A percentile compares a stretch with the other conserved stretches of the same genome.
Conservation (phyloP, 2,329 filamentous ascomycete genomes). For the Aspergillus pseudoviridinutans region DNA sequence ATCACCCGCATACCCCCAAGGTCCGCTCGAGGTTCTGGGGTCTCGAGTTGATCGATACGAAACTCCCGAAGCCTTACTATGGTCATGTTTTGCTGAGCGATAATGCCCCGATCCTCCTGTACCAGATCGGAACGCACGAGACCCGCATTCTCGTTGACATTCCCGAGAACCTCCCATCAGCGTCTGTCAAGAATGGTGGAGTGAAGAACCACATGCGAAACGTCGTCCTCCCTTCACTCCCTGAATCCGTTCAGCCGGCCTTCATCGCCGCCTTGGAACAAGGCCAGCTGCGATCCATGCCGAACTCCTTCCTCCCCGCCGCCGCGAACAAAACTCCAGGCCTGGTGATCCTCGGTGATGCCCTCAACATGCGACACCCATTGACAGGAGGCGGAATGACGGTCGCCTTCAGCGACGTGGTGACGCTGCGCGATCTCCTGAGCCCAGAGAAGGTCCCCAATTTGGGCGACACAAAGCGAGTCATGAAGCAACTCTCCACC, state of each 20-base stretch:
- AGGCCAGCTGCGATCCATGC: constrained; percentile 83
- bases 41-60: constrained; percentile 83
- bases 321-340: constrained; percentile 67
- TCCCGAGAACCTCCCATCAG: constrained; percentile 70
- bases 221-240: constrained; percentile 73
- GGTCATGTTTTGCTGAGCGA: constrained; percentile 86
- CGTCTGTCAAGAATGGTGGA: constrained; percentile 70
- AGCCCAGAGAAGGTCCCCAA: constrained; percentile 63
- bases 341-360: constrained; percentile 82
- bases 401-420: constrained; percentile 88
- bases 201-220: constrained; percentile 80
- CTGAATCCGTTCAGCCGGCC: constrained; percentile 64
- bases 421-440: constrained; percentile 71
- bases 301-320: constrained; percentile 88
- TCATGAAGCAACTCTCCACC: constrained; percentile 63
- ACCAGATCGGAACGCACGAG: constrained; percentile 95
- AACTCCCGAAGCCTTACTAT: constrained; percentile 68
- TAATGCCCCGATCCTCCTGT: constrained; percentile 76
- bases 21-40: constrained; percentile 88
- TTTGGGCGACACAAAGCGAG: constrained; percentile 62
- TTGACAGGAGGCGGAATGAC: constrained; percentile 98
- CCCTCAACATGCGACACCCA: constrained; percentile 99
- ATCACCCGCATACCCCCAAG: constrained; percentile 62
- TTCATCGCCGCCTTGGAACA: constrained; percentile 73
- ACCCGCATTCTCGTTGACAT: constrained; percentile 88